phyloP scores from a whole-genome alignment of 768 basidiomycete species.

The Boletus coccyginus region DNA sequence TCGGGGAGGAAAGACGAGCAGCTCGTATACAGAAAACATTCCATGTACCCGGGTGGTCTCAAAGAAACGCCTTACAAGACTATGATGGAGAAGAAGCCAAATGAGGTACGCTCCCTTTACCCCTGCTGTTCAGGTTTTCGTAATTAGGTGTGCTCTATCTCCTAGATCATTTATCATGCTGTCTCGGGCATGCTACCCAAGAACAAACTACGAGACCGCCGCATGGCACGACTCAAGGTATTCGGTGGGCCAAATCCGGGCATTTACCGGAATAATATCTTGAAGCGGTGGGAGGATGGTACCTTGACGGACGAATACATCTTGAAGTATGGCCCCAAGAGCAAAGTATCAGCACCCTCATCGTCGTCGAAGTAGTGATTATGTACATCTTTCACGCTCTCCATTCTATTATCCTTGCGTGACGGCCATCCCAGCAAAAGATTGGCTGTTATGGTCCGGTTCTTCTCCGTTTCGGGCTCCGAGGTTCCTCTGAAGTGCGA shows the following conservation, averaged over 20 bases:
- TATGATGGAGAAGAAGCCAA: slow-evolving; percentile 84
- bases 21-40: slow-evolving; percentile 82
- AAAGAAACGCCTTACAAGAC: slow-evolving; percentile 85
- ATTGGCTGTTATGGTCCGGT: background rate
- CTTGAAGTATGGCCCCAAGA: slow-evolving; percentile 24
- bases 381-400: background rate
- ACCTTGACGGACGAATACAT: slow-evolving; percentile 48
- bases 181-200: slow-evolving; percentile 99
- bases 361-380: slow-evolving; percentile 11
- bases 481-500: background rate
- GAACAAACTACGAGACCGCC: slow-evolving; percentile 88
- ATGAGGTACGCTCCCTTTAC: slow-evolving; percentile 60
- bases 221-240: slow-evolving; percentile 85
- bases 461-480: slow-evolving; percentile 9
- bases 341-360: slow-evolving; percentile 6
- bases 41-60: slow-evolving; percentile 91
- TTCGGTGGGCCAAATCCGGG: slow-evolving; percentile 81
- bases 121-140: background rate
- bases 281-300: slow-evolving; percentile 84
- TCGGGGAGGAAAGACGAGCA: slow-evolving; percentile 90
- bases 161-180: slow-evolving; percentile 89
- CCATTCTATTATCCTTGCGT: background rate
- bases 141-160: background rate
- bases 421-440: background rate
- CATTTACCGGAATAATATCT: slow-evolving; percentile 69